Conservation (phyloP, 225 moss, liverwort and hornwort species). For the Sphagnum tenellum region DNA sequence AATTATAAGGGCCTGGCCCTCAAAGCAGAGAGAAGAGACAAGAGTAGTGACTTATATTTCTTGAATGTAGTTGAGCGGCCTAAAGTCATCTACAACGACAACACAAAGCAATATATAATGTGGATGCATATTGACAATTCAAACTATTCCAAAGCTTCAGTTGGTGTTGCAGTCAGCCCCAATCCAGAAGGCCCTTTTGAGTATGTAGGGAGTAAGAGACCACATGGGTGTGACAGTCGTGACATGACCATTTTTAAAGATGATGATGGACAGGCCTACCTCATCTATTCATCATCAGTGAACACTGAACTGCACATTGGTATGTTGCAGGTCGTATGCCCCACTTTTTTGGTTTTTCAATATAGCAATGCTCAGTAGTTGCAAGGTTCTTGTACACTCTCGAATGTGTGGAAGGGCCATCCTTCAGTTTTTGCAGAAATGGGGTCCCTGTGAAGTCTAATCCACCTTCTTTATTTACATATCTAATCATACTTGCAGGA, state of each 20-base stretch:
- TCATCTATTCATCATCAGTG: constrained; percentile 77
- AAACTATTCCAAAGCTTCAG: constrained; percentile 91
- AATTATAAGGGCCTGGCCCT: constrained; percentile 78
- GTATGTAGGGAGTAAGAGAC: constrained; percentile 78
- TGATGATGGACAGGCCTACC: constrained; percentile 69
- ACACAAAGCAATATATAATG: constrained; percentile 75
- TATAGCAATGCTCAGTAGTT: no score
- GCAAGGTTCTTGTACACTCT: no score
- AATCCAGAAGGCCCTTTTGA: constrained; percentile 79
- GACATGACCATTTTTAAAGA: constrained; percentile 98
- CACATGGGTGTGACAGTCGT: constrained; percentile 90
- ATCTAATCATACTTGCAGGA: constrained; percentile 14
- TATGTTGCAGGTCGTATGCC: constrained; percentile 6
- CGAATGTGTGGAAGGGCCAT: no score
- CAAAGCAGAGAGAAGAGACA: constrained; percentile 48
- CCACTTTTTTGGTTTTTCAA: no score
- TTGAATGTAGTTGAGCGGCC: constrained; percentile 90
- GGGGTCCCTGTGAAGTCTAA: no score
- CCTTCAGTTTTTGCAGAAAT: no score
- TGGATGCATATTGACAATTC: constrained; percentile 97
- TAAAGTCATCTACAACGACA: constrained; percentile 84
- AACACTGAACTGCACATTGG: constrained; percentile 93
- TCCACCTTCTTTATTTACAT: no score
- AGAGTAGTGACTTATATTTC: constrained; percentile 60
- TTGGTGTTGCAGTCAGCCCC: constrained; percentile 82